Base-by-base conservation (phyloP, 768 basidiomycete species). In the Lyophyllum semitale region DNA sequence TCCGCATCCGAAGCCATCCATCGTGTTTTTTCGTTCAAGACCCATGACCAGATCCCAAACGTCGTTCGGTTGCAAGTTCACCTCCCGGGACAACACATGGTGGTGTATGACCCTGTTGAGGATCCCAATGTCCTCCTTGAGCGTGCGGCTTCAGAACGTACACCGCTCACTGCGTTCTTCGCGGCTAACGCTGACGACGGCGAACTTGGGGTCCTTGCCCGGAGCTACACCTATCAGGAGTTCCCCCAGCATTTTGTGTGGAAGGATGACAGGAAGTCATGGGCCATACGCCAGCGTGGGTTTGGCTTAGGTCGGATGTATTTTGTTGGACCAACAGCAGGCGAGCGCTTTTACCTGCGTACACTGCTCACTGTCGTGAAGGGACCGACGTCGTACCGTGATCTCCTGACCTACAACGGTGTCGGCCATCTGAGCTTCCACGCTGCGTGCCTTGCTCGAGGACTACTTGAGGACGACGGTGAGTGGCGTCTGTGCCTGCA, bases 401-500 rank as follows among this genome's bases (percentile, higher is more conserved):
- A 70, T 35, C 60, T 72, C 2, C 51, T 60, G 0, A 59, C 59
- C 1, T 59, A 56, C 29, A 30, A 60, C 25, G 68, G 65, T 0
- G 30, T 48, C 6, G 17, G 5, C 50, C 57, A 45, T 54, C 59
- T 63, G 0, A 71, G 75, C 1, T 82, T 72, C 47, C 62, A 71
- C 43, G 73, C 65, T 0, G 78, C 79, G 2, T 84, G 79, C 51
- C 26, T 70, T 18, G 73, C 74, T 17, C 51, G 55, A 2, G 78
- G 77, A 0, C 68, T 83, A 0, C 64, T 83, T 0, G 68, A 80
- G n/a, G 74, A 81, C 69, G 76, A 83, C 63, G 60, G 64, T 0
- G 80, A 83, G 57, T 83, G 77, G 77, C 9, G 61, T 0, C 55
- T 61, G 2, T 80, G 77, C 54, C 57, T 77, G 0, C 12, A 64